Percentiles rank a stretch among this genome's conserved stretches.
phyloP scores from a whole-genome alignment of 2,329 filamentous ascomycete genomes.

The Conoideocrella luteorostrata region DNA sequence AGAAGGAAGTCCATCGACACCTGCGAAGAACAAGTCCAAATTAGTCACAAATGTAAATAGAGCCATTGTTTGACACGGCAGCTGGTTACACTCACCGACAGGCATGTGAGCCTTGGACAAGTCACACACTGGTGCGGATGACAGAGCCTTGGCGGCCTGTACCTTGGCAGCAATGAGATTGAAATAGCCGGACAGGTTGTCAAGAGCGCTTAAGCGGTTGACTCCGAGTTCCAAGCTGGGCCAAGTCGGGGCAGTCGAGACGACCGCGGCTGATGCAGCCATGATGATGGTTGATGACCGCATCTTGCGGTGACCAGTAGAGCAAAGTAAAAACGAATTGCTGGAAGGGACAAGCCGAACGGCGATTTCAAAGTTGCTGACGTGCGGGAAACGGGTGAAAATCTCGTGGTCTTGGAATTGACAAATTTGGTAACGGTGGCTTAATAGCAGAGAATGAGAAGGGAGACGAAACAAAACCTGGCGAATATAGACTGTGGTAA shows the following conservation, averaged over 20 bases:
- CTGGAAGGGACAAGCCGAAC: too few species aligned
- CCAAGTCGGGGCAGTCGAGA: constrained; percentile 40
- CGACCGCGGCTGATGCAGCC: constrained; percentile 38
- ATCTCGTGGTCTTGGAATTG: too few species aligned
- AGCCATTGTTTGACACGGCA: too few species aligned
- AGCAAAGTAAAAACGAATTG: too few species aligned
- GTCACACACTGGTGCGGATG: constrained; percentile 43
- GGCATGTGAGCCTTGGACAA: constrained; percentile 47
- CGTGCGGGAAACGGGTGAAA: too few species aligned
- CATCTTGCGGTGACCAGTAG: constrained; percentile 40
- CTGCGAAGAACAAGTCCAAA: too few species aligned
- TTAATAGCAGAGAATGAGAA: constrained; percentile 10
- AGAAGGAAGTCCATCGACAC: constrained; percentile 52
- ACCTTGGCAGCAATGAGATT: constrained; percentile 51
- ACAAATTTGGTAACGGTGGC: too few species aligned
- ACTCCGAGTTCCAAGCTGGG: constrained; percentile 29
- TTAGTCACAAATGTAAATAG: too few species aligned
- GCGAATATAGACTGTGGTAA: constrained; percentile 14
- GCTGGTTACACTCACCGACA: constrained; percentile 25
- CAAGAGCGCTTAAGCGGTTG: constrained; percentile 32
- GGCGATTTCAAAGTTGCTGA: background rate
- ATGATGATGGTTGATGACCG: constrained; percentile 40
- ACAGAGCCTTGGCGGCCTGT: constrained; percentile 36
- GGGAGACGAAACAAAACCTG: constrained; percentile 18
- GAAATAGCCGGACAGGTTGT: constrained; percentile 54